Evolutionary conservation across 2,329 filamentous ascomycete genomes (phyloP).

Genomic region (Gremmenia infestans): DNA sequence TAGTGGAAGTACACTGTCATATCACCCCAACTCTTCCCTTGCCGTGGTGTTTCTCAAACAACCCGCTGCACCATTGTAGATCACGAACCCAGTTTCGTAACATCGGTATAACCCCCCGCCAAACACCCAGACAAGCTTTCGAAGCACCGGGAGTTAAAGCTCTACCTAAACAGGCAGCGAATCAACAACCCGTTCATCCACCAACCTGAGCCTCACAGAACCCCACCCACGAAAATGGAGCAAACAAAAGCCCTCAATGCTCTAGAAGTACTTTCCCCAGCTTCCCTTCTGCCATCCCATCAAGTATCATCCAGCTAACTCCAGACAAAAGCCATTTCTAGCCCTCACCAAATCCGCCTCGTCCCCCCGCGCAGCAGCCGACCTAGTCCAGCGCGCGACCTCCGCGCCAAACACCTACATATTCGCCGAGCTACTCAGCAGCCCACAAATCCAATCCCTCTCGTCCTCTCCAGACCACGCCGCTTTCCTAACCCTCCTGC

Average conservation of each 20-base stretch:
- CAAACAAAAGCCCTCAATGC: constrained; percentile 64
- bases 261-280: constrained; percentile 45
- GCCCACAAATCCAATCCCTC: constrained; percentile 73
- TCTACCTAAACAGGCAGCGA: background rate
- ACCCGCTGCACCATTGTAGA: background rate
- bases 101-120: background rate
- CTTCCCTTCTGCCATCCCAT: background rate
- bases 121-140: background rate
- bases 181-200: background rate
- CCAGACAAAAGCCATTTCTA: constrained; percentile 68
- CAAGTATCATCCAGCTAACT: background rate
- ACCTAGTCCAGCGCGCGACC: constrained; percentile 82
- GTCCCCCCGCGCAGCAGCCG: constrained; percentile 76
- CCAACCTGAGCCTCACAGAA: background rate
- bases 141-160: background rate
- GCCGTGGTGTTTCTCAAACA: background rate
- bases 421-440: constrained; percentile 87
- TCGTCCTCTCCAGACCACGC: constrained; percentile 56
- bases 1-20: background rate
- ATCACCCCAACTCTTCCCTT: background rate
- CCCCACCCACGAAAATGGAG: constrained; percentile 51
- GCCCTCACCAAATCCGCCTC: constrained; percentile 81
- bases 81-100: background rate
- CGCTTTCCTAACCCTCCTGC: constrained; percentile 63
- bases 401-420: constrained; percentile 86